phyloP scores from a whole-genome alignment of 805 yeast genomes.

The Cyberlindnera japonica region DNA sequence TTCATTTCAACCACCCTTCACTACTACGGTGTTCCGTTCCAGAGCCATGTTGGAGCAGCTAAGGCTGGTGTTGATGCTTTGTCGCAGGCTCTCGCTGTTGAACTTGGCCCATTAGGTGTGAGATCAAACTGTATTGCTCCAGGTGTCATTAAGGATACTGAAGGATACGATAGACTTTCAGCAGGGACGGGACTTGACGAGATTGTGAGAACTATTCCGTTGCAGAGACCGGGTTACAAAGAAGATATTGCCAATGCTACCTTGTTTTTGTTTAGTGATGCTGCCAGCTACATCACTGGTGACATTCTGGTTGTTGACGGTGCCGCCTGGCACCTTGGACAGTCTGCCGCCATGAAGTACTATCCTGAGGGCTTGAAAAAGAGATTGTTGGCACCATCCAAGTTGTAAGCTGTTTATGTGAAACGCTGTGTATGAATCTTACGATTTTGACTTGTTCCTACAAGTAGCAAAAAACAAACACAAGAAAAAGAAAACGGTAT shows the following conservation, averaged over 20 bases:
- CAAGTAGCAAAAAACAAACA: neutral
- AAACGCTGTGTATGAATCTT: too few relatives aligned
- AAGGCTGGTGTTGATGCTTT: constrained; percentile 94
- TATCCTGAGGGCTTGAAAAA: constrained; percentile 43
- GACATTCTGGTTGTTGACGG: constrained; percentile 84
- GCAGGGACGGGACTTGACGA: constrained; percentile 37
- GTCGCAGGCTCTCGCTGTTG: constrained; percentile 80
- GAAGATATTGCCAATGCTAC: constrained; percentile 87
- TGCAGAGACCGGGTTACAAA: constrained; percentile 65
- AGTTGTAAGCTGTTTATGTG: too few relatives aligned
- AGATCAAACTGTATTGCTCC: constrained; percentile 87
- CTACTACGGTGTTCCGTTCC: constrained; percentile 84
- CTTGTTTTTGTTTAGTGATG: constrained; percentile 77
- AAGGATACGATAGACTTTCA: constrained; percentile 71
- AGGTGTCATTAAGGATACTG: constrained; percentile 84
- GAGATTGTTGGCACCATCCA: constrained; percentile 32
- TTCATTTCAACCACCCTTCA: constrained; percentile 90
- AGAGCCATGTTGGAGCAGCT: constrained; percentile 89
- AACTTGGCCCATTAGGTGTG: constrained; percentile 85
- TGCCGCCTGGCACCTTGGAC: constrained; percentile 81
- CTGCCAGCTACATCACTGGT: constrained; percentile 76
- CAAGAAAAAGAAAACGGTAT: neutral
- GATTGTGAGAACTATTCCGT: constrained; percentile 43
- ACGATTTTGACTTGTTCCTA: too few relatives aligned
- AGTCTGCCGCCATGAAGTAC: constrained; percentile 30